A percentile compares a stretch with the other conserved stretches of the same genome.
These are phyloP conservation scores for Tylopilus cervinicoccineus DNA, from an alignment of 768 basidiomycete genomes.

Conservation along the genomic window DNA sequence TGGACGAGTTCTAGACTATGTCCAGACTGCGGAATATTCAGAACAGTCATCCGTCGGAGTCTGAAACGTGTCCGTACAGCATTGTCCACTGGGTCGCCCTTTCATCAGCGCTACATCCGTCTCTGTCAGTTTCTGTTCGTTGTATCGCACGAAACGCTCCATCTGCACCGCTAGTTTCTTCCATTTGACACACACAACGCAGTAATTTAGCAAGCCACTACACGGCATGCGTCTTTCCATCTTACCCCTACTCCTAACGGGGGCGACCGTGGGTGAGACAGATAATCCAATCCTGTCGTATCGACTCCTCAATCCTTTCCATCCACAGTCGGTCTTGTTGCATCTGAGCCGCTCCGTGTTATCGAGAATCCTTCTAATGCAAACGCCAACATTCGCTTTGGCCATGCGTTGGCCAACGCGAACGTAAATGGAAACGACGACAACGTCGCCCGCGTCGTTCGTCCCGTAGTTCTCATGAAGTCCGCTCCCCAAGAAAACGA, in stretches of 20 bases:
- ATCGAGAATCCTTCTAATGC: constrained; percentile 31
- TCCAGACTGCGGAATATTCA: neutral
- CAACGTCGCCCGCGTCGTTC: constrained; percentile 21
- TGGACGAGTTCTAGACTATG: neutral
- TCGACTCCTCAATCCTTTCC: neutral
- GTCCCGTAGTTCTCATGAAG: constrained; percentile 8
- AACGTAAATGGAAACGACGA: constrained; percentile 28
- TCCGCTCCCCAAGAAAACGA: constrained; percentile 9
- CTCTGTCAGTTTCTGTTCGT: neutral
- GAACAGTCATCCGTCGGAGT: constrained; percentile 18
- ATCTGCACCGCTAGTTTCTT: neutral
- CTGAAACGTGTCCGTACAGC: constrained; percentile 6
- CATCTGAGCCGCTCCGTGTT: constrained; percentile 50
- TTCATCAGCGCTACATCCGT: neutral
- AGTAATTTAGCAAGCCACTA: neutral
- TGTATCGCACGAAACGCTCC: neutral
- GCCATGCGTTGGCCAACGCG: constrained; percentile 33
- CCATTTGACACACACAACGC: neutral
- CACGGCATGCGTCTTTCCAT: constrained; percentile 36
- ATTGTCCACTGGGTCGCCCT: neutral
- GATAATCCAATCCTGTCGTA: neutral
- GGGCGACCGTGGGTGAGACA: constrained; percentile 31
- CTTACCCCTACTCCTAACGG: constrained; percentile 35
- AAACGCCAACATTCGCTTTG: constrained; percentile 36
- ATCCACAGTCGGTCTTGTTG: constrained; percentile 33